Evolutionary conservation across 345 rosid genomes (phyloP).

Genomic region (Citrus hindsii): DNA sequence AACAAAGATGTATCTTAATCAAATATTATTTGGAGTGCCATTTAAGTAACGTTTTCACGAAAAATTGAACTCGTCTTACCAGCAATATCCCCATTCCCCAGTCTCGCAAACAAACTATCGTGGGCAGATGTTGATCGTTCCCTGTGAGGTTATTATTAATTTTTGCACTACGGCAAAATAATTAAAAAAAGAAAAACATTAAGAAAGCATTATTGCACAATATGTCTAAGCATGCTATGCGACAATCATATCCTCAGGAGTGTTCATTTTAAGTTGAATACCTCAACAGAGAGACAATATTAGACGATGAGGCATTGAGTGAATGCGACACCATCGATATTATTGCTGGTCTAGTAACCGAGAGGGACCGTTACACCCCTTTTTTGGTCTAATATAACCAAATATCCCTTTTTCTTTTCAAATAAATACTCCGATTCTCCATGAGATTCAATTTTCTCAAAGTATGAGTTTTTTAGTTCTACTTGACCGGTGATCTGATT

Average conservation of each 20-base stretch:
- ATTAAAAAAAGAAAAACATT: not conserved
- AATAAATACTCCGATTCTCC: too few relatives aligned
- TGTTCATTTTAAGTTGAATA: not conserved
- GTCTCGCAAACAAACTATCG: not conserved
- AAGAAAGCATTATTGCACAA: not conserved
- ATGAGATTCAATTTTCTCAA: too few relatives aligned
- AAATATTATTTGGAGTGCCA: not conserved
- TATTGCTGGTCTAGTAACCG: not conserved
- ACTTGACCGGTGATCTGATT: not conserved
- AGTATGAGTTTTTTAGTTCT: not conserved
- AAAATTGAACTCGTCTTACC: not conserved
- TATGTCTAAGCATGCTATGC: not conserved
- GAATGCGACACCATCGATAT: too few relatives aligned
- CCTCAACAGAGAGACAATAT: not conserved
- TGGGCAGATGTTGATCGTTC: not conserved
- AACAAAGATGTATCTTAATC: not conserved
- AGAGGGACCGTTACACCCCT: not conserved
- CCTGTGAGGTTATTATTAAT: not conserved
- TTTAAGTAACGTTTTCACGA: not conserved
- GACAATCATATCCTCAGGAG: not conserved
- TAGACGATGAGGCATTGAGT: not conserved
- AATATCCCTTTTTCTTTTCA: too few relatives aligned
- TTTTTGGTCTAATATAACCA: not conserved
- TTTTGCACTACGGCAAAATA: not conserved
- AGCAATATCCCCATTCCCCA: too few relatives aligned